Conservation (phyloP, 2,329 filamentous ascomycete genomes). For the Aphanocladium album region DNA sequence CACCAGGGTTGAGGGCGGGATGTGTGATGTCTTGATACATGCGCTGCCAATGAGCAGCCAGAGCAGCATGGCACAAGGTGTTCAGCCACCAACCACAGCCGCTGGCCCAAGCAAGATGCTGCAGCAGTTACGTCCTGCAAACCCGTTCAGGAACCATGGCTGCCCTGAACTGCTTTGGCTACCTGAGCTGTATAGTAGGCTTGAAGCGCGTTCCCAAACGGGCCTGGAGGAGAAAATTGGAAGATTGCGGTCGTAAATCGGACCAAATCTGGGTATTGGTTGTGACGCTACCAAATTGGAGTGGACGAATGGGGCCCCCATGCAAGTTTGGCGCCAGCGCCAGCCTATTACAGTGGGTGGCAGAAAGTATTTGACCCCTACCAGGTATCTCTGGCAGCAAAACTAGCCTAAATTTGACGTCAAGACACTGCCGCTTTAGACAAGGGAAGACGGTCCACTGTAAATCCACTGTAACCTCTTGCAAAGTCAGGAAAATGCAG, state of each 20-base stretch:
- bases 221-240: not conserved
- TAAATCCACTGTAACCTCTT: no score
- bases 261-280: conserved; percentile 7
- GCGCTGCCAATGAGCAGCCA: not conserved
- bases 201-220: not conserved
- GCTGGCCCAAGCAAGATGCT: not conserved
- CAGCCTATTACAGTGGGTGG: no score
- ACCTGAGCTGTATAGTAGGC: not conserved
- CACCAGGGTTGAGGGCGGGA: not conserved
- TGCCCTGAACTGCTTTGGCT: no score
- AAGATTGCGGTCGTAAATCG: conserved; percentile 9
- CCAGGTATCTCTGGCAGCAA: no score
- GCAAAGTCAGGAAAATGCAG: no score
- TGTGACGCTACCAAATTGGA: conserved; percentile 10
- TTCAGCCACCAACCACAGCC: not conserved
- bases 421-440: no score
- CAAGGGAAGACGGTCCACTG: no score
- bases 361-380: no score
- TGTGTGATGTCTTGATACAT: not conserved
- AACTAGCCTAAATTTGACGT: no score
- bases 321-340: not conserved
- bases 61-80: not conserved
- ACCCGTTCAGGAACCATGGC: not conserved
- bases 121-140: not conserved
- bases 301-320: conserved; percentile 1